A percentile compares a stretch with the other conserved stretches of the same genome.
Conservation (phyloP, 306 rosid genomes). For the Glycine soja region DNA sequence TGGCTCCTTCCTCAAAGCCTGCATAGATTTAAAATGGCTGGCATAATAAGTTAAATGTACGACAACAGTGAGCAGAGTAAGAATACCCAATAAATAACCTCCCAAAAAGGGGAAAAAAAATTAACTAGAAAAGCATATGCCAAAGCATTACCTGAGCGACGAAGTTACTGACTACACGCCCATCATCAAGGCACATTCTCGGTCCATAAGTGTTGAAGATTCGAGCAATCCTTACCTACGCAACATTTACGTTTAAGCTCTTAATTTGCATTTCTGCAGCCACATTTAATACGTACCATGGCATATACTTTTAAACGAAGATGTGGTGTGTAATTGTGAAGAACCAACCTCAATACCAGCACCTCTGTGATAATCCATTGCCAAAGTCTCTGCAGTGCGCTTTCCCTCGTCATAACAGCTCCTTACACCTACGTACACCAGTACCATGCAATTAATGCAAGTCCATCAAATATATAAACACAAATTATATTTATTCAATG, state of each 20-base stretch:
- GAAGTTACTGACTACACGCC: slow-evolving; percentile 93
- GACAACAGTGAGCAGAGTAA: neutral
- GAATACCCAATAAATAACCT: neutral
- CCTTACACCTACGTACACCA: slow-evolving; percentile 68
- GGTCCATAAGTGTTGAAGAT: slow-evolving; percentile 94
- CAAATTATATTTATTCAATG: too few species aligned
- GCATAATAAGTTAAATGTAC: neutral
- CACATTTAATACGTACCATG: neutral
- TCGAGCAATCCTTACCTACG: slow-evolving; percentile 87
- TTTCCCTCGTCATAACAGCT: slow-evolving; percentile 97
- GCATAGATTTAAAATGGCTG: neutral
- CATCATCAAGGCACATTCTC: slow-evolving; percentile 91
- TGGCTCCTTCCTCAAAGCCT: slow-evolving; percentile 95
- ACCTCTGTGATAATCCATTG: slow-evolving; percentile 95
- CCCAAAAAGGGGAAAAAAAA: neutral
- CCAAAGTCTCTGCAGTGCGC: slow-evolving; percentile 90
- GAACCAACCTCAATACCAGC: slow-evolving; percentile 84
- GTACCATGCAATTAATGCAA: neutral
- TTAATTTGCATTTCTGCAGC: neutral
- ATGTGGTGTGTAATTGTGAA: neutral
- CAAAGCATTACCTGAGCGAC: slow-evolving; percentile 77
- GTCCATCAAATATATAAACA: too few species aligned
- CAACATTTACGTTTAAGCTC: neutral
- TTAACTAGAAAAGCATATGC: neutral
- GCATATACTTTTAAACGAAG: too few species aligned